Evolutionary conservation across 768 basidiomycete genomes (phyloP).

Genomic region (Boletus sensibilis): DNA sequence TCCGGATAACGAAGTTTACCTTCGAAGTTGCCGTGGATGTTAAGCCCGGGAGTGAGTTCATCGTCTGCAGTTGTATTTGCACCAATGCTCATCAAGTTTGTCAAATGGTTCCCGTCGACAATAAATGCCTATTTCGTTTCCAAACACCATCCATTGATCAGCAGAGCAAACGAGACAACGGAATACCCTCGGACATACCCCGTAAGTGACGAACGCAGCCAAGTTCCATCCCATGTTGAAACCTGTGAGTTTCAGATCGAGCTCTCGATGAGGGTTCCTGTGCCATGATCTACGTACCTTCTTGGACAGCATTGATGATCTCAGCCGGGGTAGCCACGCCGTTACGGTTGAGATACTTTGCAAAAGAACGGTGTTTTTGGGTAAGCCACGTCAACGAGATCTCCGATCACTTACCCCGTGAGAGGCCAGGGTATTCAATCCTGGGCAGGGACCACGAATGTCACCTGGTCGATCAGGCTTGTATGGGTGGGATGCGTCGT

Average conservation of each 20-base stretch:
- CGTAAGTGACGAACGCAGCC: slow-evolving; percentile 23
- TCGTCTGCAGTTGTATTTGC: slow-evolving; percentile 17
- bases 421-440: slow-evolving; percentile 27
- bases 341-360: slow-evolving; percentile 18
- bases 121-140: slow-evolving; percentile 18
- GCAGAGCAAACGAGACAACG: not conserved
- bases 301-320: slow-evolving; percentile 25
- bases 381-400: not conserved
- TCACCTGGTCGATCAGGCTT: slow-evolving; percentile 14
- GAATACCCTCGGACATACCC: slow-evolving; percentile 4
- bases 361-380: not conserved
- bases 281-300: slow-evolving; percentile 7
- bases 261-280: not conserved
- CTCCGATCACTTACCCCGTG: slow-evolving; percentile 22
- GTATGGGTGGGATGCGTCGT: slow-evolving; percentile 21
- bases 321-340: slow-evolving; percentile 25
- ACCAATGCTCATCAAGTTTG: slow-evolving; percentile 29
- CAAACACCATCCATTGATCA: not conserved
- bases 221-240: slow-evolving; percentile 27
- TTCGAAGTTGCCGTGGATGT: slow-evolving; percentile 26
- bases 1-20: not conserved
- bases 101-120: slow-evolving; percentile 29
- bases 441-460: slow-evolving; percentile 27
- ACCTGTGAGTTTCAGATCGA: slow-evolving; percentile 3
- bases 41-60: slow-evolving; percentile 19